Evolutionary conservation across 1,139 yeast genomes (phyloP), one percentile per base, ranked within the genome.

Genomic region (Blastobotrys illinoisensis): DNA sequence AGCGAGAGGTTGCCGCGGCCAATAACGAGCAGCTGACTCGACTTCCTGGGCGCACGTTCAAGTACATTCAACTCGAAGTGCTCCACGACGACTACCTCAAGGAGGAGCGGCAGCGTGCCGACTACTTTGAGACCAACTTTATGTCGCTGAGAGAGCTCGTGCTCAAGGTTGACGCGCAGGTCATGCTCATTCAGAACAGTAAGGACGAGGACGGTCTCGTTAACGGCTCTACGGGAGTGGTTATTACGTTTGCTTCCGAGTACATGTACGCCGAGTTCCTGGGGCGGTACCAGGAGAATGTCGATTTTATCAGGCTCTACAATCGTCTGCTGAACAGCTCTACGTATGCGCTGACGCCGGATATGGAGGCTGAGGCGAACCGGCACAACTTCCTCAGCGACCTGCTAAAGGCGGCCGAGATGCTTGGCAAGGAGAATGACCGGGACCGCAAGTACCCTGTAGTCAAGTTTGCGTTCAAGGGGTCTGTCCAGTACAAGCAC

Each of bases 1-100:
- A 95, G 62, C 71, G 75, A 40, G 95, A 88, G 64, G 97, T 90
- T 1, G 86, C 83, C 49, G 58, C 69, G 20, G 89, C 96, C 1
- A 90, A 90, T 64, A 67, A 74, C 28, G 61, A 73, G 40, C 76
- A 90, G 56, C 72, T 90, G 56, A 70, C 74, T 0, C 66, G 67
- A 0, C 65, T 85, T 5, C 71, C 74, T 0, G 82, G 82, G 0
- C 62, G 67, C 5, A 59, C 63, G 9, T 58, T 68, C 32, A 59
- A 55, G 0, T 87, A 72, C 63, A 65, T 65, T 1, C 40, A 32
- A 16, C 16, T 32, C 7, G 40, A 32, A 16, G 16, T 32, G 16
- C 40, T 32, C 40, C 14, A 32, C 7, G 60, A 59, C 1, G 96
- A 88, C 64, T 64, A 66, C 16, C 69, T 72, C 1, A 62, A 68